Base-by-base conservation (phyloP, 805 yeast species). In the Lachancea thermotolerans region DNA sequence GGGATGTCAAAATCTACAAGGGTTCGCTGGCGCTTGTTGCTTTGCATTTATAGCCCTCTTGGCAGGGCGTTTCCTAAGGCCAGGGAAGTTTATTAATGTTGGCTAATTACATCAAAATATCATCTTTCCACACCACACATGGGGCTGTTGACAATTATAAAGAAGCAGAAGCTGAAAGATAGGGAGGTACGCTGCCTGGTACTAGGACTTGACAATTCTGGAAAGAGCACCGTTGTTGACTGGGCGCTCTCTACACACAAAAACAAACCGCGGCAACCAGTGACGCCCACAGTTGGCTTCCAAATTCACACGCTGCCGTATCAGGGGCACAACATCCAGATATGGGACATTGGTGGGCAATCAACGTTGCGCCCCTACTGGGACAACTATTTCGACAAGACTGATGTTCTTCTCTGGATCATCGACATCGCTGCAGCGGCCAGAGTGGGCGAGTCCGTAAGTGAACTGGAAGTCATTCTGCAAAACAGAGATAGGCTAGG, bases 311-410 rank as follows among this genome's bases (percentile, higher is more conserved):
- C 90, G 1, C 56, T 85, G 1, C 56, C 61, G 1, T 65, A 69
- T 50, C 49, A 62, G 1, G 72, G 68, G 2, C 73, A 64, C 52
- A 72, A 71, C 15, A 58, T 84, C 42, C 81, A 81, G 51, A 60
- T 83, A 28, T 84, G 95, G 98, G 96, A 87, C 58, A 80, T 90
- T 10, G 98, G 98, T 4, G 98, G 98, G 1, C 98, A 90, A 62
- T 67, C 74, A 37, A 75, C 91, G 1, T 69, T 90, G 35, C 68
- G 98, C 39, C 81, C 90, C 14, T 89, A 89, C 71, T 90, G 98
- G 98, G 80, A 85, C 55, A 91, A 90, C 65, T 90, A 91, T 63
- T 90, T 85, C 58, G 96, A 89, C 52, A 79, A 78, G 54, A 79
- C 85, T 0, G 90, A 90, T 54, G 77, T 79, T 5, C 68, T 90